Percentiles rank a stretch among this genome's conserved stretches.
phyloP scores from a whole-genome alignment of 208 protist species.

The Crithidia fasciculata region DNA sequence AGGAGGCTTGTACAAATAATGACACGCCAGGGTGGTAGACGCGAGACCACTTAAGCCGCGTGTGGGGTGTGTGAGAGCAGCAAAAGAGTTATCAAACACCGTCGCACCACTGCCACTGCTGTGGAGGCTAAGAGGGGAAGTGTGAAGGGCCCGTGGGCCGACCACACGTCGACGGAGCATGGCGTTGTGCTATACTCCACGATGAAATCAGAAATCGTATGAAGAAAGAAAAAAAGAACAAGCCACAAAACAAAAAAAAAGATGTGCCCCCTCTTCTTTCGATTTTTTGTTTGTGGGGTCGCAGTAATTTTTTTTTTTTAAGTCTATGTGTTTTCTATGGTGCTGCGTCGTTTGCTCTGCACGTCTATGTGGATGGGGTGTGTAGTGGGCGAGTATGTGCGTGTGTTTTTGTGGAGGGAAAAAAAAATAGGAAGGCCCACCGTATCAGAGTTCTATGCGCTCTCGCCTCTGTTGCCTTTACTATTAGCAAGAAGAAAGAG shows the following conservation, averaged over 20 bases:
- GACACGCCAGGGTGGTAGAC: not conserved
- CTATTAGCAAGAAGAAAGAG: too few species aligned
- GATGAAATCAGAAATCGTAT: not conserved
- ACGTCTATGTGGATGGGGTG: not conserved
- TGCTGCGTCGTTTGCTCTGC: not conserved
- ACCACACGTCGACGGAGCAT: constrained; percentile 15
- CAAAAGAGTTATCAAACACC: not conserved
- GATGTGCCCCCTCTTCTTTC: not conserved
- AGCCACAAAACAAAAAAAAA: not conserved
- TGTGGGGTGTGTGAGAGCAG: not conserved
- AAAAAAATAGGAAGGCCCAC: too few species aligned
- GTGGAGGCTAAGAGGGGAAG: not conserved
- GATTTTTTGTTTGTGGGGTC: too few species aligned
- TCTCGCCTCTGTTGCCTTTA: too few species aligned
- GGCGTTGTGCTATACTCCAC: not conserved
- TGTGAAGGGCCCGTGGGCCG: not conserved
- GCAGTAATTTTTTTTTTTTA: not conserved
- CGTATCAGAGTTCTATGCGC: too few species aligned
- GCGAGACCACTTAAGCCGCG: not conserved
- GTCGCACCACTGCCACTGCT: not conserved
- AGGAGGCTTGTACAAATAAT: constrained; percentile 63
- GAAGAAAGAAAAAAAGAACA: not conserved
- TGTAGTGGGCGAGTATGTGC: too few species aligned
- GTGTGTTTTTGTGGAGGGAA: too few species aligned
- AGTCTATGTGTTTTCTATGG: not conserved